Evolutionary conservation across 164 flowering plant species (phyloP), one percentile per base, ranked within the genome.

Genomic region (Stephania yunnanensis): DNA sequence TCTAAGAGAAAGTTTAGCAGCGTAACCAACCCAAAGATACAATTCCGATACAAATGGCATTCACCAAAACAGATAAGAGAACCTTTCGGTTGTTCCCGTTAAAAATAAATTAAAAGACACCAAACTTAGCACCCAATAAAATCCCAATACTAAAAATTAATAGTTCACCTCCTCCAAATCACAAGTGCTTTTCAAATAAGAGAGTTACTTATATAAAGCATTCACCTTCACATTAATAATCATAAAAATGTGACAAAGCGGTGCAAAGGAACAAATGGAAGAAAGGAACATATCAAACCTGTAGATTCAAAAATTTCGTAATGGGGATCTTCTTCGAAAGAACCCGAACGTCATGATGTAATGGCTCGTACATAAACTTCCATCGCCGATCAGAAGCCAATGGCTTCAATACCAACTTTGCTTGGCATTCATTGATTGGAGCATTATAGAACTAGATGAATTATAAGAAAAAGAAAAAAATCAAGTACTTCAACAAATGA

Each of bases 321-420:
- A 92, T 55, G 1, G 97, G 92, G 48, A 94, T 91, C 87, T 94
- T 94, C 82, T 94, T 92, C 1, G 98, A 92, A 65, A 91, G 81
- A 78, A 94, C 46, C 19, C 88, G 89, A 10, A 94, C 85, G 79
- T 91, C 97, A 20, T 87, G 91, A 77, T 77, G 87, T 55, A 87
- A 29, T 46, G 98, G 97, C 81, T 91, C 98, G 78, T 88, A 94
- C 5, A 87, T 84, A 61, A 92, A 87, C 82, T 89, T 94, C 98
- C 94, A 91, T 78, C 71, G 84, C 61, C 92, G 81, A 13, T 89
- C 92, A 53, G 83, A 85, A 30, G 88, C 76, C 64, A 86, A 79
- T 44, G 98, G 98, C 87, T 94, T 94, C 71, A 92, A 69, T 12
- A 91, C 92, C 80, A 92, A 76, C 87, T 94, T 94, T 71, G 86